Conservation (phyloP, 352 stramenopile species). For the Phytophthora ramorum region DNA sequence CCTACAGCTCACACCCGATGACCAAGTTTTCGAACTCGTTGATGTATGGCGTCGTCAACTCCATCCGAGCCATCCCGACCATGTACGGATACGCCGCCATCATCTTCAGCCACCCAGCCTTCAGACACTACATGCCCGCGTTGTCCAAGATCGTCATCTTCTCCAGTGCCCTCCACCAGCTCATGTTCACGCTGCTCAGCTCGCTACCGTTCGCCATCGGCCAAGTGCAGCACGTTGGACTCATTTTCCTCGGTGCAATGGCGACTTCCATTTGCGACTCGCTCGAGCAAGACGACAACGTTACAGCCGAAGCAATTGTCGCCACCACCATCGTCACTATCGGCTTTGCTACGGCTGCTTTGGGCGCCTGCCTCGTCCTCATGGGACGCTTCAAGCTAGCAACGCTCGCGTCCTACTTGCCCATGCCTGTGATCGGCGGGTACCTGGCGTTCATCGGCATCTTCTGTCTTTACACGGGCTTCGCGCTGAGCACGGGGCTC, state of each 20-base stretch:
- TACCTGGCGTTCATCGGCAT: slow-evolving; percentile 98
- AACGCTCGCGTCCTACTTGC: slow-evolving; percentile 94
- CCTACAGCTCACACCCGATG: slow-evolving; percentile 12
- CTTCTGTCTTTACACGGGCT: slow-evolving; percentile 93
- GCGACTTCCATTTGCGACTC: slow-evolving; percentile 86
- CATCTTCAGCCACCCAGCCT: slow-evolving; percentile 94
- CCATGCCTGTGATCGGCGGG: slow-evolving; percentile 96
- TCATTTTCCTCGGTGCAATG: slow-evolving; percentile 97
- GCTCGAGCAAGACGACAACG: slow-evolving; percentile 65
- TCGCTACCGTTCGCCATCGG: slow-evolving; percentile 96
- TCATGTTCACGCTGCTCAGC: slow-evolving; percentile 88
- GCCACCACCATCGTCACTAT: slow-evolving; percentile 95
- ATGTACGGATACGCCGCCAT: slow-evolving; percentile 96
- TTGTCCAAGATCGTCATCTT: slow-evolving; percentile 96
- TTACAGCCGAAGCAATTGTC: slow-evolving; percentile 76
- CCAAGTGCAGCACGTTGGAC: slow-evolving; percentile 97
- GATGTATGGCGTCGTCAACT: slow-evolving; percentile 91
- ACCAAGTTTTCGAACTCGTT: slow-evolving; percentile 65
- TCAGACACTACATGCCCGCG: slow-evolving; percentile 82
- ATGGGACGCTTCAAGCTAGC: slow-evolving; percentile 95
- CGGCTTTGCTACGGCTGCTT: slow-evolving; percentile 84
- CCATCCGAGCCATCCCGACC: slow-evolving; percentile 93
- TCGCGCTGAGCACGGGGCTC: slow-evolving; percentile 90
- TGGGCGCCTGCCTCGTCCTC: slow-evolving; percentile 93
- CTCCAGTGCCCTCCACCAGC: slow-evolving; percentile 95